Evolutionary conservation across 192 early-diverging fungal genomes (phyloP).

Genomic region (Coemansia sp.): DNA sequence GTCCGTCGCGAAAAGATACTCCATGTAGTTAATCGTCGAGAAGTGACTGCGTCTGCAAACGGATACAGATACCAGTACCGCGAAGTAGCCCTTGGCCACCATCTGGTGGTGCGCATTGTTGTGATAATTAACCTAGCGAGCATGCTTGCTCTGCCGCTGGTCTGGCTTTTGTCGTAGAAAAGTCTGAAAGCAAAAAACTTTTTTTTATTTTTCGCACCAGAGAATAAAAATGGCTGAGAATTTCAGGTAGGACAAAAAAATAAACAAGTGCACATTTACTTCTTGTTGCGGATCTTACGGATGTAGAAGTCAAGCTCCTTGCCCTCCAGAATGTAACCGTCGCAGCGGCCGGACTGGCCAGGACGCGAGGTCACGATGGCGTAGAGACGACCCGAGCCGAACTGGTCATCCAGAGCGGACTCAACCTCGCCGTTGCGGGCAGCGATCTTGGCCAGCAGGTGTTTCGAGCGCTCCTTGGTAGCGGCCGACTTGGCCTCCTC

Average conservation of each 20-base stretch:
- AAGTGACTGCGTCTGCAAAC: conserved; percentile 1
- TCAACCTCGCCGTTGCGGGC: conserved; percentile 88
- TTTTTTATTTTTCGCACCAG: conserved; percentile 40
- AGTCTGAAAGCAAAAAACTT: conserved; percentile 1
- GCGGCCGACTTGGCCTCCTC: conserved; percentile 64
- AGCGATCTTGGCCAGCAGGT: conserved; percentile 84
- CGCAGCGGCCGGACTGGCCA: conserved; percentile 95
- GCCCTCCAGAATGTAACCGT: conserved; percentile 99
- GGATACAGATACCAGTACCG: conserved; percentile 54
- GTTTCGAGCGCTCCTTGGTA: conserved; percentile 86
- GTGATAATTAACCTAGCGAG: conserved; percentile 32
- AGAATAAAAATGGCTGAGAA: conserved; percentile 13
- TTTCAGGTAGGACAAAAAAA: conserved; percentile 17
- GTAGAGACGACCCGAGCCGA: conserved; percentile 89
- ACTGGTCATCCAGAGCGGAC: conserved; percentile 87
- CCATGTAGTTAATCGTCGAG: conserved; percentile 8
- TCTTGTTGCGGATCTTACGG: conserved; percentile 77
- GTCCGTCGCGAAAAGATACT: neutral
- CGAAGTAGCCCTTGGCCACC: conserved; percentile 51
- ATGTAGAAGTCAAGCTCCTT: conserved; percentile 99
- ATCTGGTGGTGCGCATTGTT: conserved; percentile 52
- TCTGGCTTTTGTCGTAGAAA: conserved; percentile 2
- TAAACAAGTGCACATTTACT: conserved; percentile 35
- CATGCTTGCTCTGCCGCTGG: conserved; percentile 13
- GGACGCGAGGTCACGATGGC: conserved; percentile 94